Evolutionary conservation across 495 filamentous ascomycete species (phyloP), one percentile per base, ranked within the genome.

Genomic region (Neurospora sp.): DNA sequence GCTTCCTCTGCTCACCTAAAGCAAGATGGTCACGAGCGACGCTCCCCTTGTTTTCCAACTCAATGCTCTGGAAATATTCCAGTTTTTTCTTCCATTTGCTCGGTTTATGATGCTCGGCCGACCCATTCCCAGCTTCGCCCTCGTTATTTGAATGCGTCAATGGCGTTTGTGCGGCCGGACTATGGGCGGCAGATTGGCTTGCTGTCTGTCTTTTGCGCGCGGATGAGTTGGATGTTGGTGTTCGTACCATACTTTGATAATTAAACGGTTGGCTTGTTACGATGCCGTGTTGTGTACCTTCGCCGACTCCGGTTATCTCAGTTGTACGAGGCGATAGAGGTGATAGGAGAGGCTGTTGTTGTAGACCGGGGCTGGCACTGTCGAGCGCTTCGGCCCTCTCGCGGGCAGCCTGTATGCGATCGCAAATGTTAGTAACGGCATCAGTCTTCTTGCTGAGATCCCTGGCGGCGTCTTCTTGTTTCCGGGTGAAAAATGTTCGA

Each of bases 21-120:
- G 96, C 96, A 70, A 99, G 84, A 84, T 99, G 96, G 81, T 99
- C 96, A 75, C 96, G 87, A 59, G 96, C 96, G 27, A 97, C 94
- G 81, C 92, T 95, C 18, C 95, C 96, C 80, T 98, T 98, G 77
- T 98, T 99, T 79, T 99, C 96, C 62, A 99, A 82, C 79, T 98
- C 95, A 69, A 99, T 86, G 62, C 89, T 91, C 71, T 92, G 93
- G 76, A 95, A 92, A 74, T 91, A 92, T 31, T 89, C 87, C 42
- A 92, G 78, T 7, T 87, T 73, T 41, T 79, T 54, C 76, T 79
- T 81, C 76, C 82, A 80, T 78, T 77, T 79, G 48, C 73, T 77
- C 70, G 78, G 75, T n/a, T 78, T 71, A 27, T 76, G 69, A 20
- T 69, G 54, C 14, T 69, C 40, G 31, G 46, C 71, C 8, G 35